phyloP scores from a whole-genome alignment of 2,329 filamentous ascomycete genomes.

The Sporothrix phasma region DNA sequence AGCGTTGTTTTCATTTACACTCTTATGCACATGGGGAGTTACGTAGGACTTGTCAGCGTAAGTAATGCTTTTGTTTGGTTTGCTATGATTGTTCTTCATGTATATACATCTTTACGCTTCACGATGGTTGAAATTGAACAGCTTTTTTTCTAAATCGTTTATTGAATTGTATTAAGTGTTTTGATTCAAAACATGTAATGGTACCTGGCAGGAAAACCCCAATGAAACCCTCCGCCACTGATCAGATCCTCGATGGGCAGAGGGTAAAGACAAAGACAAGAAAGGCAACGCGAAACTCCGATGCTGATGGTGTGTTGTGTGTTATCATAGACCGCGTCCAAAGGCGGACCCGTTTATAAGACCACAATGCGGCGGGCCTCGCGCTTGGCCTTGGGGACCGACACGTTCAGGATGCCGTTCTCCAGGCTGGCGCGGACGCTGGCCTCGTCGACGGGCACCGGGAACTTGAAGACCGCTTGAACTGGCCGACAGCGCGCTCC shows the following conservation, averaged over 20 bases:
- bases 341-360: slow-evolving; percentile 28
- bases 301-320: not conserved
- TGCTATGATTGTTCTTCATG: not conserved
- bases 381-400: slow-evolving; percentile 56
- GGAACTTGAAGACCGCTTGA: slow-evolving; percentile 62
- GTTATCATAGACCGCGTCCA: not conserved
- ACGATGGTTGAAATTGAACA: not conserved
- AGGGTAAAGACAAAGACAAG: not conserved
- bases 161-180: not conserved
- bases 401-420: slow-evolving; percentile 54
- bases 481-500: slow-evolving; percentile 57
- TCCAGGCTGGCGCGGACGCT: slow-evolving; percentile 51
- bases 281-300: not conserved
- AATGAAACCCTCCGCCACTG: not conserved
- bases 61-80: not conserved
- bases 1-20: too few relatives aligned
- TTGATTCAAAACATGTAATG: too few relatives aligned
- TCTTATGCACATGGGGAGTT: not conserved
- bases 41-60: not conserved
- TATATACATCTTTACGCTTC: not conserved
- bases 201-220: not conserved
- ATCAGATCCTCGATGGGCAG: not conserved
- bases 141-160: not conserved
- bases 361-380: slow-evolving; percentile 46
- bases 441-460: slow-evolving; percentile 51